phyloP scores from a whole-genome alignment of 192 early-diverging fungal genomes.

The Coemansia sp. region DNA sequence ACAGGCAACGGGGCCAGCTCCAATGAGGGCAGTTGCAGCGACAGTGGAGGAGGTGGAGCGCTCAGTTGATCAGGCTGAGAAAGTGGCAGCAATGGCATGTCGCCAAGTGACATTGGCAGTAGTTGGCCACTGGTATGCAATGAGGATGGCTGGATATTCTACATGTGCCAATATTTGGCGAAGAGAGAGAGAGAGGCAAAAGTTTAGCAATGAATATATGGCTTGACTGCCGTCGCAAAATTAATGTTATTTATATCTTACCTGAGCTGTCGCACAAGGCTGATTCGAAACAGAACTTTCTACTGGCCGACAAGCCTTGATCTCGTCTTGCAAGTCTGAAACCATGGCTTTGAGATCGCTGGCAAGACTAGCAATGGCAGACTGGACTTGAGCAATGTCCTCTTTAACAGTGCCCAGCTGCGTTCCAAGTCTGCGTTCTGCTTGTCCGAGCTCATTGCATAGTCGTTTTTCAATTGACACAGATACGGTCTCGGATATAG shows the following conservation, averaged over 20 bases:
- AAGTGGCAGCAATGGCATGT: not conserved
- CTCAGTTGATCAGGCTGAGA: not conserved
- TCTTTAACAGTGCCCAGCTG: not conserved
- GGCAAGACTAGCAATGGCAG: not conserved
- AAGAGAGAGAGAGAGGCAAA: not conserved
- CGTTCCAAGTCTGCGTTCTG: not conserved
- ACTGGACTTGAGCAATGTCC: not conserved
- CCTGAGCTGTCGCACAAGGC: not conserved
- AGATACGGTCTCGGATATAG: not conserved
- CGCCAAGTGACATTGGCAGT: conserved; percentile 5
- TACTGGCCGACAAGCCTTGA: not conserved
- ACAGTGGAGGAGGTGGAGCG: not conserved
- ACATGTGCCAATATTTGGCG: not conserved
- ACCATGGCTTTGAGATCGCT: conserved; percentile 3
- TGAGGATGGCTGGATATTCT: not conserved
- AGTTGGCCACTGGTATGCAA: not conserved
- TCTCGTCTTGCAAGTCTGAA: not conserved
- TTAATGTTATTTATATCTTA: not conserved
- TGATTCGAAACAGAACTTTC: not conserved
- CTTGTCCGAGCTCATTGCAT: conserved; percentile 1
- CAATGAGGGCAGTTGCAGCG: not conserved
- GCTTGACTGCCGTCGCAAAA: not conserved
- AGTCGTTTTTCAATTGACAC: not conserved
- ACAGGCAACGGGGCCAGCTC: not conserved
- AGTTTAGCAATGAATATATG: not conserved